Evolutionary conservation across 257 asterid species (phyloP).

Genomic region (Rhazya stricta): DNA sequence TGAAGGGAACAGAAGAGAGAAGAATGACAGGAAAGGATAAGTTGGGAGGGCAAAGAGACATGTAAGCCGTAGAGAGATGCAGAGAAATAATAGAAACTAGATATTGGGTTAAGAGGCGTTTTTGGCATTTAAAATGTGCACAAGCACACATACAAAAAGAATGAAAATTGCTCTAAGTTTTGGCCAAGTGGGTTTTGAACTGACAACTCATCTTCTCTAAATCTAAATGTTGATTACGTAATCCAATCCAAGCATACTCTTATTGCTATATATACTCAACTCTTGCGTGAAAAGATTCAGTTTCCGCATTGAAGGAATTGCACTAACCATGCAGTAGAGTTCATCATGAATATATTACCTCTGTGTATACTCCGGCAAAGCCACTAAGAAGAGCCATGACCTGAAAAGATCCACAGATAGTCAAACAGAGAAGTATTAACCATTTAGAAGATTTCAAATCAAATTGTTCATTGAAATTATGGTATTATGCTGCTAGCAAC

Average conservation of each 20-base stretch:
- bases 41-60: background rate
- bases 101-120: background rate
- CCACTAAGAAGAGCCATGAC: slow-evolving; percentile 99
- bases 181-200: background rate
- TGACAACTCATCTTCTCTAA: background rate
- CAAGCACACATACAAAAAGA: background rate
- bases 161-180: background rate
- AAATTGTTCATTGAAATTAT: background rate
- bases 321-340: background rate
- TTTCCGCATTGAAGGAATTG: background rate
- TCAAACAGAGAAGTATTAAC: slow-evolving; percentile 13
- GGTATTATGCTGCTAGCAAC: slow-evolving; percentile 36
- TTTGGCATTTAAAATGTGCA: background rate
- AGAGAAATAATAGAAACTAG: background rate
- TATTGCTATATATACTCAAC: background rate
- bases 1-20: background rate
- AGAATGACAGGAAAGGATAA: background rate
- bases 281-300: background rate
- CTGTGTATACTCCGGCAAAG: slow-evolving; percentile 99
- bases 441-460: slow-evolving; percentile 18
- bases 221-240: background rate
- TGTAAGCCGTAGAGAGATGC: background rate
- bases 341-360: slow-evolving; percentile 41
- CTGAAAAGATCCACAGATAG: slow-evolving; percentile 40
- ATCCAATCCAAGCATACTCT: background rate